Evolutionary conservation across 257 asterid species (phyloP).

Genomic region (Nicotiana otophora): DNA sequence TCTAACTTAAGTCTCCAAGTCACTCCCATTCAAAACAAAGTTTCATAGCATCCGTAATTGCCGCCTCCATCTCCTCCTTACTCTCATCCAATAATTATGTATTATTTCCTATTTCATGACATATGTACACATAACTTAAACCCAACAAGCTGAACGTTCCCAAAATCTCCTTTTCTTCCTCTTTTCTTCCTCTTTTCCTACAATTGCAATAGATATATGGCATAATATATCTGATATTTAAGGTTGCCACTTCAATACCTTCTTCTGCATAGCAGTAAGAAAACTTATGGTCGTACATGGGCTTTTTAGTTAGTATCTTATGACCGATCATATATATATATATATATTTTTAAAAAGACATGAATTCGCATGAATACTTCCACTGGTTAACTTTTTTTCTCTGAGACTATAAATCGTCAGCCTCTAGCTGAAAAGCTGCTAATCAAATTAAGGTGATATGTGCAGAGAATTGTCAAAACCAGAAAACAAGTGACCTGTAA

Average conservation of each 20-base stretch:
- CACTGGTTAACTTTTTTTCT: background rate
- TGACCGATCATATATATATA: background rate
- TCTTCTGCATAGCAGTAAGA: background rate
- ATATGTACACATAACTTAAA: background rate
- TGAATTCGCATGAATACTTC: background rate
- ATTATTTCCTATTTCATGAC: background rate
- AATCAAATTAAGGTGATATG: background rate
- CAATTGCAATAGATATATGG: background rate
- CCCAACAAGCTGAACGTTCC: background rate
- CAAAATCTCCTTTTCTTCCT: background rate
- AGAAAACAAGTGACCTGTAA: background rate
- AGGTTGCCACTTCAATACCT: background rate
- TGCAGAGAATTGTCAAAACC: background rate
- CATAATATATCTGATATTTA: background rate
- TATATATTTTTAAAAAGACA: background rate
- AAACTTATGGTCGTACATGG: background rate
- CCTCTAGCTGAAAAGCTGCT: background rate
- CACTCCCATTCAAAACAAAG: background rate
- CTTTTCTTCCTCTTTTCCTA: background rate
- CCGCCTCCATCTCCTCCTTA: background rate
- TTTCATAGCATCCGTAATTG: background rate
- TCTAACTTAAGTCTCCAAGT: background rate
- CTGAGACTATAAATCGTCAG: background rate
- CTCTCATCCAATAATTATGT: background rate
- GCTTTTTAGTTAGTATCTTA: background rate